Evolutionary conservation across 2,329 filamentous ascomycete genomes (phyloP).

Genomic region (Diaporthe sp.): DNA sequence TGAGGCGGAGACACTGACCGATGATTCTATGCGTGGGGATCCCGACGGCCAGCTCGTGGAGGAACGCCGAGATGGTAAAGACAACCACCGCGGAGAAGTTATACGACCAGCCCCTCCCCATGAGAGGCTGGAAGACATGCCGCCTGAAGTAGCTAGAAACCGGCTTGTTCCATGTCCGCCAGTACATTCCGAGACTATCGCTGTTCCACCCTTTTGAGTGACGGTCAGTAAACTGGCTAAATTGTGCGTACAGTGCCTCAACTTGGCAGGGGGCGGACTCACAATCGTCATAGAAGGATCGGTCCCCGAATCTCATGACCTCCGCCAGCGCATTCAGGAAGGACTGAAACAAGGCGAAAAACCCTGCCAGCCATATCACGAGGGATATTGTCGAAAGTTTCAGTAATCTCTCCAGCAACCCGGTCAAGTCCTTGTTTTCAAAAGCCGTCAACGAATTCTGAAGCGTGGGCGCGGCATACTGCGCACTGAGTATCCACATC

Average conservation of each 20-base stretch:
- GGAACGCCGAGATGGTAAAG: slow-evolving; percentile 87
- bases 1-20: slow-evolving; percentile 62
- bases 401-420: slow-evolving; percentile 89
- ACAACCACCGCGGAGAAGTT: slow-evolving; percentile 81
- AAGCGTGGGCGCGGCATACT: slow-evolving; percentile 92
- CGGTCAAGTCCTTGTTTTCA: slow-evolving; percentile 80
- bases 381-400: slow-evolving; percentile 96
- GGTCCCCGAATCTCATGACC: slow-evolving; percentile 88
- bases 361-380: slow-evolving; percentile 96
- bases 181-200: slow-evolving; percentile 86
- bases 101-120: slow-evolving; percentile 84
- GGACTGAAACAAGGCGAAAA: slow-evolving; percentile 96
- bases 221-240: background rate
- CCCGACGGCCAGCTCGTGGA: slow-evolving; percentile 94
- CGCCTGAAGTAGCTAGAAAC: slow-evolving; percentile 97
- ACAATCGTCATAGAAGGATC: slow-evolving; percentile 95
- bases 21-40: slow-evolving; percentile 95
- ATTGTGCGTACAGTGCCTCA: too few relatives aligned
- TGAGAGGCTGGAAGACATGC: slow-evolving; percentile 90
- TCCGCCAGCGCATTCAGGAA: slow-evolving; percentile 93
- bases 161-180: slow-evolving; percentile 97
- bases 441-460: slow-evolving; percentile 93
- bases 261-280: background rate
- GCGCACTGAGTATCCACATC: slow-evolving; percentile 94
- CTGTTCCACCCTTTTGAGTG: slow-evolving; percentile 81